Percentiles rank a stretch among this genome's conserved stretches.
These are phyloP conservation scores for Nemophila menziesii DNA, from an alignment of 257 asterid species.

Conservation along the genomic window DNA sequence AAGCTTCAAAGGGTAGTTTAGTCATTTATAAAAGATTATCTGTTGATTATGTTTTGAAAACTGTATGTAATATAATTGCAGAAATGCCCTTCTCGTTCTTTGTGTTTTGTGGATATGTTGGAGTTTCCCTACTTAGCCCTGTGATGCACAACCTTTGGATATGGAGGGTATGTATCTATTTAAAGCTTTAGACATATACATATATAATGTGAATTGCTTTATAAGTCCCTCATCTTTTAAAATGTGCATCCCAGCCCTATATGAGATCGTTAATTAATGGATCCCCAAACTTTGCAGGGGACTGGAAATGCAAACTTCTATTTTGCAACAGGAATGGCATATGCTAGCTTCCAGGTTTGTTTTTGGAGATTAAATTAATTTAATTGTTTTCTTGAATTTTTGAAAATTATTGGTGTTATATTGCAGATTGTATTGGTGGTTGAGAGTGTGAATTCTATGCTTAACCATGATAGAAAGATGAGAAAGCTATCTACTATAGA, in stretches of 20 bases:
- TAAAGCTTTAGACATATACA: conserved; percentile 2
- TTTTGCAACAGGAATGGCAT: conserved; percentile 89
- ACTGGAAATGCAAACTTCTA: conserved; percentile 98
- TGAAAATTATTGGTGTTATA: background rate
- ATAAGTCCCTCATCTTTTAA: background rate
- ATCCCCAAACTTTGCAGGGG: conserved; percentile 44
- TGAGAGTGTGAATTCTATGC: conserved; percentile 83
- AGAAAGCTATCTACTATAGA: conserved; percentile 33
- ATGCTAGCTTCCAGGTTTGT: conserved; percentile 88
- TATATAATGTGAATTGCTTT: background rate
- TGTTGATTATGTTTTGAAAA: background rate
- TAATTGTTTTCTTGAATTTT: background rate
- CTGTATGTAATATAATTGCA: conserved; percentile 27
- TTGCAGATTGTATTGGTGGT: conserved; percentile 75
- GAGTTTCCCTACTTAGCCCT: conserved; percentile 86
- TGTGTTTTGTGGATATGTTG: conserved; percentile 84
- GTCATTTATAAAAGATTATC: background rate
- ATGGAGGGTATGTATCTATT: conserved; percentile 76
- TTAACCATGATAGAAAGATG: conserved; percentile 67
- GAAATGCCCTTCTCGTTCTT: conserved; percentile 90
- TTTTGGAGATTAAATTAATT: background rate
- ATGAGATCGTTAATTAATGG: too few species aligned
- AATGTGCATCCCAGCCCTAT: too few species aligned
- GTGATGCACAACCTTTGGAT: conserved; percentile 99
- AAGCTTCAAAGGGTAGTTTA: conserved; percentile 1